phyloP scores from a whole-genome alignment of 495 filamentous ascomycete genomes.

The Pyronema omphalodes region DNA sequence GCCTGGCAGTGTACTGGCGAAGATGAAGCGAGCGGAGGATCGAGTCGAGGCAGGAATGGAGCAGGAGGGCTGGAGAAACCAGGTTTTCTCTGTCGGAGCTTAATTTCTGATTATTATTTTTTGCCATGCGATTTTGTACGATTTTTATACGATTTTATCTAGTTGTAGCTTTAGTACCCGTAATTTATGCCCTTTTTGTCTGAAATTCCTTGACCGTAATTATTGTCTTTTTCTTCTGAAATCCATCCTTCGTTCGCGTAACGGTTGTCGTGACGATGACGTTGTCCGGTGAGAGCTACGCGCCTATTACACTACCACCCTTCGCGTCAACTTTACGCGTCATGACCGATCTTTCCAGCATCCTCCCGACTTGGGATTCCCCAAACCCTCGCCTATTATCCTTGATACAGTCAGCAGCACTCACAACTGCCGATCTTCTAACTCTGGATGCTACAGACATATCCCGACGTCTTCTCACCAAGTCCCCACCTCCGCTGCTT shows the following conservation, averaged over 20 bases:
- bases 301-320: not conserved
- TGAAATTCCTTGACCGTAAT: no score
- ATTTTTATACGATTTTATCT: no score
- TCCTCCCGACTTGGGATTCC: constrained; percentile 56
- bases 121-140: not conserved
- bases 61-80: constrained; percentile 17
- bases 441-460: constrained; percentile 68
- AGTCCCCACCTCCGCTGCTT: constrained; percentile 44
- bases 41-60: constrained; percentile 11
- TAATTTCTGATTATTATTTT: constrained; percentile 1
- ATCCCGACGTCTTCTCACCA: constrained; percentile 51
- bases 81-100: constrained; percentile 17
- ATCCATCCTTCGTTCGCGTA: not conserved
- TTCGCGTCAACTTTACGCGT: not conserved
- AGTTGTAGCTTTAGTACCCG: no score
- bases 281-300: not conserved
- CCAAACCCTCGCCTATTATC: constrained; percentile 55
- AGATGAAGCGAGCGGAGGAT: constrained; percentile 11
- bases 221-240: no score
- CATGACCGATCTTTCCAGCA: constrained; percentile 75
- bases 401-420: constrained; percentile 50
- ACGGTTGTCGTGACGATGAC: not conserved
- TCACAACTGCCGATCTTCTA: constrained; percentile 72
- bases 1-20: constrained; percentile 11
- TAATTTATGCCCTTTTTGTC: no score